Conservation (phyloP, 73 alveolate genomes). For the Stentor coeruleus region DNA sequence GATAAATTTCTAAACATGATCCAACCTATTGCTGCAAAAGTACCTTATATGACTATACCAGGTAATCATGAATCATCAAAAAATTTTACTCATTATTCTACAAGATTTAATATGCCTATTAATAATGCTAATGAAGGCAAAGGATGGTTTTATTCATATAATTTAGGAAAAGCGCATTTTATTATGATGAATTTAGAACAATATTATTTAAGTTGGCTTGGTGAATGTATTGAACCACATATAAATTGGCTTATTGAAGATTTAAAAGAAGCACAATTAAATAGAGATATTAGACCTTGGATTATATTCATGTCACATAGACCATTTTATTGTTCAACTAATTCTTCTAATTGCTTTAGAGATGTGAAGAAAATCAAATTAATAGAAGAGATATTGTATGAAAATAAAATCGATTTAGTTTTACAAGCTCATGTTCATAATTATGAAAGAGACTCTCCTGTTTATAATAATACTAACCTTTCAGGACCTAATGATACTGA, state of each 20-base stretch:
- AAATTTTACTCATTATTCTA: background rate
- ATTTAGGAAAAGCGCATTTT: background rate
- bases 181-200: background rate
- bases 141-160: slow-evolving; percentile 1
- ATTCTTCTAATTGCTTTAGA: background rate
- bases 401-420: background rate
- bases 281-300: slow-evolving; percentile 2
- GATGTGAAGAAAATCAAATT: background rate
- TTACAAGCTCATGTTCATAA: background rate
- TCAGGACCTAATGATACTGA: background rate
- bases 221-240: background rate
- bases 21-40: background rate
- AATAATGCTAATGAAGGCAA: background rate
- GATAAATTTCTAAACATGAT: background rate
- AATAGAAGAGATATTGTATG: background rate
- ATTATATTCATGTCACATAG: background rate
- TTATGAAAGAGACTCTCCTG: slow-evolving; percentile 1
- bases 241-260: background rate
- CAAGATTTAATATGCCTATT: background rate
- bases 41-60: slow-evolving; percentile 16
- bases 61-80: background rate
- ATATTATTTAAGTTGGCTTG: background rate
- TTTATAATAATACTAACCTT: background rate
- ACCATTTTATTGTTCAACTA: background rate
- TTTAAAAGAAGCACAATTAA: background rate